Evolutionary conservation across 805 yeast species (phyloP).

Genomic region (Wickerhamiella shivajii): DNA sequence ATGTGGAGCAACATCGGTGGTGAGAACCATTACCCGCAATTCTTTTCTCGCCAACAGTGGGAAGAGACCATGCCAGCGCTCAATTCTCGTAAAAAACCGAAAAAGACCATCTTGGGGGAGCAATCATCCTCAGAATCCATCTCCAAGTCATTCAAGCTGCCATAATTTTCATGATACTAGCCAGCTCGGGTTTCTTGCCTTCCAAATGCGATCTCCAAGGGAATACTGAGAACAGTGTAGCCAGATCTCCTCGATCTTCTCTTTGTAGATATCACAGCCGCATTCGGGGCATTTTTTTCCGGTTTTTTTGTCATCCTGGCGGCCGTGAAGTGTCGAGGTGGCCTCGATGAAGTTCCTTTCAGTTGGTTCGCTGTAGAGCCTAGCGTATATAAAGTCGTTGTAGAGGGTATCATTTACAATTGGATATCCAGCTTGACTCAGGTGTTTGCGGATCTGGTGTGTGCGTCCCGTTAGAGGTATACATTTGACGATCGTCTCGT

Average conservation of each 20-base stretch:
- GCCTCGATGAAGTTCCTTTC: slow-evolving; percentile 11
- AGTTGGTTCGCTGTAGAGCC: slow-evolving; percentile 11
- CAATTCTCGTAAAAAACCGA: too few species aligned
- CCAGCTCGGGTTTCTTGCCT: too few species aligned
- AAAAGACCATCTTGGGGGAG: too few species aligned
- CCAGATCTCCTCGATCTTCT: slow-evolving; percentile 10
- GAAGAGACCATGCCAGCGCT: too few species aligned
- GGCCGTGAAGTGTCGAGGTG: slow-evolving; percentile 4
- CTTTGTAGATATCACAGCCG: slow-evolving; percentile 11
- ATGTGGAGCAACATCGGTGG: too few species aligned
- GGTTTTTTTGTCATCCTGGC: slow-evolving; percentile 11
- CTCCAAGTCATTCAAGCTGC: too few species aligned
- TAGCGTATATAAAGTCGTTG: slow-evolving; percentile 25
- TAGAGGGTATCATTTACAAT: slow-evolving; percentile 84
- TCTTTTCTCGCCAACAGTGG: too few species aligned
- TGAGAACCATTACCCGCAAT: too few species aligned
- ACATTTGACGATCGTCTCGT: slow-evolving; percentile 46
- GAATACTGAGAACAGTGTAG: slow-evolving; percentile 16
- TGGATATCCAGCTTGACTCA: slow-evolving; percentile 71
- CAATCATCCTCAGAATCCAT: too few species aligned
- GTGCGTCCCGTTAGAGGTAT: slow-evolving; percentile 82
- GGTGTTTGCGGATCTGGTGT: slow-evolving; percentile 87
- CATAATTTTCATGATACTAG: too few species aligned
- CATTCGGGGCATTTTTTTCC: slow-evolving; percentile 17
- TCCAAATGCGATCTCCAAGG: slow-evolving; percentile 9